Evolutionary conservation across 345 rosid species (phyloP).

Genomic region (Eucalyptus cloeziana): DNA sequence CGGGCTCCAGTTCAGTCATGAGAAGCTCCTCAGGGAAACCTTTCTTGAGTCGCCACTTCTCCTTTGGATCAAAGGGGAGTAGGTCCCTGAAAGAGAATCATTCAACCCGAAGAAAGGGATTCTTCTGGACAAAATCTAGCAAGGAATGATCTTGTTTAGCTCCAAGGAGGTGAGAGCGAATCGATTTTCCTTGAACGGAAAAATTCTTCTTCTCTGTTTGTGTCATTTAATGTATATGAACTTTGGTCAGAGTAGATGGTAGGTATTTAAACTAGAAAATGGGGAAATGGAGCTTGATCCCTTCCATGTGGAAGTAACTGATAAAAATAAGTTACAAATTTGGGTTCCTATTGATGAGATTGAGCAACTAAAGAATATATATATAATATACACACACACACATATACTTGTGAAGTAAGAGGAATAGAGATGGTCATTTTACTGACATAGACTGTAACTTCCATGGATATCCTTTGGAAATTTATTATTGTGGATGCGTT

Average conservation of each 20-base stretch:
- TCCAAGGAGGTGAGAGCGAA: background rate
- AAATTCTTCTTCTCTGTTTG: background rate
- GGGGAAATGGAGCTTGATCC: background rate
- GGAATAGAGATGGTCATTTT: background rate
- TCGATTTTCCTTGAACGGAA: background rate
- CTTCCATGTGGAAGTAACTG: background rate
- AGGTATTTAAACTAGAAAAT: background rate
- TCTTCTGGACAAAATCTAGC: slow-evolving; percentile 86
- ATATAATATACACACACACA: no score
- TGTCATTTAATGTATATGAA: background rate
- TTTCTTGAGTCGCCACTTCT: slow-evolving; percentile 66
- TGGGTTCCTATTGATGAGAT: background rate
- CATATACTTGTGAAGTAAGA: background rate
- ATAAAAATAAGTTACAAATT: background rate
- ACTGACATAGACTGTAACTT: background rate
- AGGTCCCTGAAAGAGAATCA: slow-evolving; percentile 40
- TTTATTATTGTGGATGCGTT: background rate
- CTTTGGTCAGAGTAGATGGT: background rate
- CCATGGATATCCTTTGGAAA: background rate
- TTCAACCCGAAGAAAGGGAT: slow-evolving; percentile 49
- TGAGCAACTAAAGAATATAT: background rate
- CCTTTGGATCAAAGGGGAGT: slow-evolving; percentile 61
- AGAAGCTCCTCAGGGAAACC: slow-evolving; percentile 48
- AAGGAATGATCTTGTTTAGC: slow-evolving; percentile 40
- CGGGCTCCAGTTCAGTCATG: slow-evolving; percentile 54